phyloP scores from a whole-genome alignment of 345 rosid genomes.

The Physaria fendleri region DNA sequence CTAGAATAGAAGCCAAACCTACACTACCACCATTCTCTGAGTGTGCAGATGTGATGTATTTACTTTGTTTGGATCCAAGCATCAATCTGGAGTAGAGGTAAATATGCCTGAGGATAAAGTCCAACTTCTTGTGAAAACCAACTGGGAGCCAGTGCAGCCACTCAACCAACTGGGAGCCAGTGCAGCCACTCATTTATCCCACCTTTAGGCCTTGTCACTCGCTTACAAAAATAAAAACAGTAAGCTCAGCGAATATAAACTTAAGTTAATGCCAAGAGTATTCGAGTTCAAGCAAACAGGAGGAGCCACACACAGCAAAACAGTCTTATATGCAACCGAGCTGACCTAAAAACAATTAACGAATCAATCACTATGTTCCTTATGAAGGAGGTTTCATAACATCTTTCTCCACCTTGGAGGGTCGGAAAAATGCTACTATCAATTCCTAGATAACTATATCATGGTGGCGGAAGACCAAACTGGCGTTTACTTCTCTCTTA shows the following conservation, averaged over 20 bases:
- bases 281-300: neutral
- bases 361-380: neutral
- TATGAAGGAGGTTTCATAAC: neutral
- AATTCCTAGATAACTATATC: neutral
- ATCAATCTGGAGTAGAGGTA: conserved; percentile 47
- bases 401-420: neutral
- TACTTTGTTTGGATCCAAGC: conserved; percentile 34
- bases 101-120: conserved; percentile 46
- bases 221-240: conserved; percentile 30
- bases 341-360: neutral
- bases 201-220: conserved; percentile 93
- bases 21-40: conserved; percentile 53
- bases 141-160: conserved; percentile 96
- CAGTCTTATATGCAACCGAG: neutral
- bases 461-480: neutral
- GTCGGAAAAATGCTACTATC: neutral
- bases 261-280: neutral
- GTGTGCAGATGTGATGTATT: conserved; percentile 24
- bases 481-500: neutral
- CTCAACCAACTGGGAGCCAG: too few species aligned
- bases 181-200: conserved; percentile 85
- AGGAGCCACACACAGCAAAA: neutral
- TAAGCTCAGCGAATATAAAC: neutral
- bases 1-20: conserved; percentile 67
- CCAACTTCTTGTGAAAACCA: conserved; percentile 63